Base-by-base conservation (phyloP, 306 rosid genomes). In the Trichosanthes truncata region DNA sequence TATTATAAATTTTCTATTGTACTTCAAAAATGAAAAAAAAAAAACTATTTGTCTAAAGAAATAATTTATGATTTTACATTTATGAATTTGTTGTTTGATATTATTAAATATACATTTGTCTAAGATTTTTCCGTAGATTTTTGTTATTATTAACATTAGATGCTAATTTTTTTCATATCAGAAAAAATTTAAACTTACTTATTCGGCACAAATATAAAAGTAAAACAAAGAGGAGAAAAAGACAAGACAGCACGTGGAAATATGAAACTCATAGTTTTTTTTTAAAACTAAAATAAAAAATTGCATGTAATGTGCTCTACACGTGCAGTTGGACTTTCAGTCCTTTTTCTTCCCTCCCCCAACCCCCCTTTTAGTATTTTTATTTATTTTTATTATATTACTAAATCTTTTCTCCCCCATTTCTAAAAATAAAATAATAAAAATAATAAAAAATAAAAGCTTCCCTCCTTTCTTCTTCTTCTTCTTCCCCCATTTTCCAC, bases 231-330 rank as follows among this genome's bases (percentile, higher is more conserved):
- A 33, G 5, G 23, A 60, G 56, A 61, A 81, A 82, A 80, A 73
- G 84, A 81, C 82, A 84, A 78, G 62, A 73, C 14, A 78, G 84
- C 84, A 88, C 87, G 87, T 82, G 85, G 79, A 23, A 80, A 86
- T 72, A 67, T 71, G 74, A 38, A 77, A 35, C 60, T 61, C 72
- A 29, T 61, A 74, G 75, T 57, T 71, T 40, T 68, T n/a, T n/a
- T 17, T n/a, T n/a, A n/a, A n/a, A 52, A 20, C 33, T 68, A 41
- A 4, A 68, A 31, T 12, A 74, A 81, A 83, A 81, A 82, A 87
- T 59, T 20, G 92, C 93, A 83, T 86, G 93, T 88, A 91, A 88
- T 77, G 77, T 76, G 80, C 6, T 84, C 81, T 88, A 82, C 93
- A 89, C 91, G 94, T 88, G 90, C 92, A 88, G 43, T 59, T 67